Conservation (phyloP, 768 basidiomycete species). For the Omphalotus guepiniiformis region DNA sequence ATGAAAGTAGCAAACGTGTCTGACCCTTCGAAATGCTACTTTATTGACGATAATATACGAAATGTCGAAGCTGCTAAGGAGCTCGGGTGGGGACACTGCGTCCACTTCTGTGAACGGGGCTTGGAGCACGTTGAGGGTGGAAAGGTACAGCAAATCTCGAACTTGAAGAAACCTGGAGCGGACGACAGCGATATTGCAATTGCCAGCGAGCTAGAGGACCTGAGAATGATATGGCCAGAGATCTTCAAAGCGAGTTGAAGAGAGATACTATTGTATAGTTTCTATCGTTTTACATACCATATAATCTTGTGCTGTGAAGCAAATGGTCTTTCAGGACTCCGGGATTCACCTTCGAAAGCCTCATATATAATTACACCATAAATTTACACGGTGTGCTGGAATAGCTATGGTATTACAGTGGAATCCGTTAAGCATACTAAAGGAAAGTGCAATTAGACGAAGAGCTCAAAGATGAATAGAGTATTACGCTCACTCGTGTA, state of each 20-base stretch:
- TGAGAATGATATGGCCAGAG: conserved; percentile 71
- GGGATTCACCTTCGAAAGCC: no score
- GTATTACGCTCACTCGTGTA: conserved; percentile 62
- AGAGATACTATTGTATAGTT: no score
- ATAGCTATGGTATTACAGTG: not conserved
- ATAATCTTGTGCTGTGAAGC: no score
- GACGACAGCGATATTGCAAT: conserved; percentile 50
- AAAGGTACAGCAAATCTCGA: conserved; percentile 41
- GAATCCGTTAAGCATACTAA: not conserved
- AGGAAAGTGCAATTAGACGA: no score
- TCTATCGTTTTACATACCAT: no score
- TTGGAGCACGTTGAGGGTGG: conserved; percentile 63
- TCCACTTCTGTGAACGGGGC: conserved; percentile 72
- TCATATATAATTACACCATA: not conserved
- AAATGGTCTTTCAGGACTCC: no score
- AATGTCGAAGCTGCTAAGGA: conserved; percentile 66
- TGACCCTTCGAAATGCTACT: conserved; percentile 70
- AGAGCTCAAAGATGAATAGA: no score
- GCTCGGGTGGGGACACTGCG: conserved; percentile 70
- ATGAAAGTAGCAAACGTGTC: conserved; percentile 54
- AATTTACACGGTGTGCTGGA: not conserved
- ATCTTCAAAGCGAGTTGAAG: conserved; percentile 49
- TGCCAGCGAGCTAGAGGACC: conserved; percentile 57
- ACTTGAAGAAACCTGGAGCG: conserved; percentile 32
- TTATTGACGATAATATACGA: conserved; percentile 70